Evolutionary conservation across 2,329 filamentous ascomycete genomes (phyloP).

Genomic region (Lachnellula occidentalis): DNA sequence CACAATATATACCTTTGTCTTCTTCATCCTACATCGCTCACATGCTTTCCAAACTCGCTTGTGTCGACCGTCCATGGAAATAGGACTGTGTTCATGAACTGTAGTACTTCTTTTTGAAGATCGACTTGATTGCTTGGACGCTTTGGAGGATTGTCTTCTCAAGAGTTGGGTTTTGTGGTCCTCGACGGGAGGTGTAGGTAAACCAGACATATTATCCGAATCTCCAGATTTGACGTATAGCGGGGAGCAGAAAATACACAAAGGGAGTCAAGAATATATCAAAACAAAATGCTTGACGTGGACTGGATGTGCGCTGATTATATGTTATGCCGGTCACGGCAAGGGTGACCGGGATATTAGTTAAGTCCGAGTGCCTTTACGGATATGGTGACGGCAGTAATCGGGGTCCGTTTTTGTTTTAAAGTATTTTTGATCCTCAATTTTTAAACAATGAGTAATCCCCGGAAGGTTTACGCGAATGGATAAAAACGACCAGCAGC

Average conservation of each 20-base stretch:
- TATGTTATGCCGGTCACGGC: slow-evolving; percentile 16
- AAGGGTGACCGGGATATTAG: slow-evolving; percentile 13
- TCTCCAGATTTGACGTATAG: background rate
- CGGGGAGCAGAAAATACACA: background rate
- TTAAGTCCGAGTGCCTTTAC: slow-evolving; percentile 21
- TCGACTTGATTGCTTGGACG: slow-evolving; percentile 18
- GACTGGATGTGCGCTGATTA: slow-evolving; percentile 13
- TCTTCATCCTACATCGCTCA: slow-evolving; percentile 63
- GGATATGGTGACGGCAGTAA: slow-evolving; percentile 4
- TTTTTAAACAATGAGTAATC: background rate
- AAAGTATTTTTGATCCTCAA: slow-evolving; percentile 8
- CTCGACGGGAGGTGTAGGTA: slow-evolving; percentile 20
- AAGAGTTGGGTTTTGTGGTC: slow-evolving; percentile 15
- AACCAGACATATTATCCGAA: slow-evolving; percentile 8
- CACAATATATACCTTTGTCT: slow-evolving; percentile 51
- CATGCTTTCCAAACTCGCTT: slow-evolving; percentile 65
- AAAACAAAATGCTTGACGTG: slow-evolving; percentile 9
- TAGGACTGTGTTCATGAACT: slow-evolving; percentile 32
- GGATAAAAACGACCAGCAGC: background rate
- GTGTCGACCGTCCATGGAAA: slow-evolving; percentile 48
- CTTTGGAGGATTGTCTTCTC: slow-evolving; percentile 16
- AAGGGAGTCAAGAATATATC: slow-evolving; percentile 4
- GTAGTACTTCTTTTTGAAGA: slow-evolving; percentile 16
- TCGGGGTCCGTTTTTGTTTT: slow-evolving; percentile 9
- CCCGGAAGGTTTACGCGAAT: too few relatives aligned